Conservation (phyloP, 2,329 filamentous ascomycete genomes). For the Aspergillus fumigatus region DNA sequence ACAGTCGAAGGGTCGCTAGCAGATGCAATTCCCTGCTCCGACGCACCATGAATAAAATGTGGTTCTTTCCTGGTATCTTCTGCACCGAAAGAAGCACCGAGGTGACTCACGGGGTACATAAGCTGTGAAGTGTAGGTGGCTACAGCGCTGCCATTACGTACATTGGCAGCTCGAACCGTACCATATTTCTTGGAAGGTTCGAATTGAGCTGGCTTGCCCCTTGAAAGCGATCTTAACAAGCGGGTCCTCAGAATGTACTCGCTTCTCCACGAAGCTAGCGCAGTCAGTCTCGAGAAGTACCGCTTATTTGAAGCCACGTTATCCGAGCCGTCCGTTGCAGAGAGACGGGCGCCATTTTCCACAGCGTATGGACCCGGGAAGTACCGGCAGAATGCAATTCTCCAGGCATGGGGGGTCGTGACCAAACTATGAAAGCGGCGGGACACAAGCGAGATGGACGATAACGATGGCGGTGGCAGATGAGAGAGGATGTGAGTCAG, state of each 20-base stretch:
- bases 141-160: constrained; percentile 67
- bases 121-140: constrained; percentile 83
- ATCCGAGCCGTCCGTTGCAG: constrained; percentile 49
- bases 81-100: constrained; percentile 72
- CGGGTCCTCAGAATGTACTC: constrained; percentile 89
- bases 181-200: constrained; percentile 52
- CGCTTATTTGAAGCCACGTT: constrained; percentile 66
- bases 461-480: constrained; percentile 77
- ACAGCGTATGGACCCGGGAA: constrained; percentile 72
- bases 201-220: constrained; percentile 66
- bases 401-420: constrained; percentile 89
- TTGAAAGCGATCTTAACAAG: constrained; percentile 71
- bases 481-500: constrained; percentile 88
- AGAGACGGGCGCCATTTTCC: constrained; percentile 36
- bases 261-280: constrained; percentile 87
- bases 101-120: constrained; percentile 69
- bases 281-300: constrained; percentile 75
- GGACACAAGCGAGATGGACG: constrained; percentile 78
- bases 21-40: constrained; percentile 72
- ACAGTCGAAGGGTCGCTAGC: constrained; percentile 71
- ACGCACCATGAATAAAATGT: constrained; percentile 75
- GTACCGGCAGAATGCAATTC: constrained; percentile 83
- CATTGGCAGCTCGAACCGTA: constrained; percentile 49
- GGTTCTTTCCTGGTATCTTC: constrained; percentile 66
- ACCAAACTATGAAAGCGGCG: constrained; percentile 81